A percentile compares a stretch with the other conserved stretches of the same genome.
phyloP scores from a whole-genome alignment of 2,329 filamentous ascomycete species.

The Aspergillus brasiliensis region DNA sequence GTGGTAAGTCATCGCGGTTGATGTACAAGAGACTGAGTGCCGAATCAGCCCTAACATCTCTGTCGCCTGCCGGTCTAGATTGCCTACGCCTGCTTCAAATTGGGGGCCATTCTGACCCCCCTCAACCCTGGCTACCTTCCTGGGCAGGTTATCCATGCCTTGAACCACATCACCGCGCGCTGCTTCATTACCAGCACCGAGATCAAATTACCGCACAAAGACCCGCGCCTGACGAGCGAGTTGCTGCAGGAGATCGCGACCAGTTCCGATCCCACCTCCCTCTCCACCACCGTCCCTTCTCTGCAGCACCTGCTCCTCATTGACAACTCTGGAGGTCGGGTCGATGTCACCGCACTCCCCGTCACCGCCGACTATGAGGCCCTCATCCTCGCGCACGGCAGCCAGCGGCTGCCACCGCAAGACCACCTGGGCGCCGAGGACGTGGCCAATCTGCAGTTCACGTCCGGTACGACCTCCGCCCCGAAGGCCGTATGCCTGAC shows the following conservation, averaged over 20 bases:
- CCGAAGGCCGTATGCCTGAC: conserved; percentile 72
- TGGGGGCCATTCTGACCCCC: background rate
- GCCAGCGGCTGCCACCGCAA: too few relatives aligned
- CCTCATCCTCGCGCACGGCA: too few relatives aligned
- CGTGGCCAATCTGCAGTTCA: conserved; percentile 54
- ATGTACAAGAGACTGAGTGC: background rate
- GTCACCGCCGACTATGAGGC: too few relatives aligned
- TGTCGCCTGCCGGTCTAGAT: background rate
- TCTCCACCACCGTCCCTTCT: too few relatives aligned
- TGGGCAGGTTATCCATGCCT: background rate
- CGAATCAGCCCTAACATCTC: background rate
- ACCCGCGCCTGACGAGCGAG: background rate
- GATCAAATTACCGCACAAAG: background rate
- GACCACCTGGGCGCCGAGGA: background rate
- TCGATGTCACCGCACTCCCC: too few relatives aligned
- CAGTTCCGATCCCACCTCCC: too few relatives aligned
- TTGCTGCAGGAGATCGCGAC: background rate
- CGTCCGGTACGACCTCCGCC: conserved; percentile 65
- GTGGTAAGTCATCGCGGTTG: background rate
- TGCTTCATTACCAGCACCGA: background rate
- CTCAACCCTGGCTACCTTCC: background rate
- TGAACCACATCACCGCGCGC: background rate
- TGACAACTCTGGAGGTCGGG: too few relatives aligned
- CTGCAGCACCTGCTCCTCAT: too few relatives aligned
- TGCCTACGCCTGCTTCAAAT: background rate